Percentiles rank a stretch among this genome's conserved stretches.
Conservation (phyloP, 2,329 filamentous ascomycete species). For the Dothistroma septosporum region DNA sequence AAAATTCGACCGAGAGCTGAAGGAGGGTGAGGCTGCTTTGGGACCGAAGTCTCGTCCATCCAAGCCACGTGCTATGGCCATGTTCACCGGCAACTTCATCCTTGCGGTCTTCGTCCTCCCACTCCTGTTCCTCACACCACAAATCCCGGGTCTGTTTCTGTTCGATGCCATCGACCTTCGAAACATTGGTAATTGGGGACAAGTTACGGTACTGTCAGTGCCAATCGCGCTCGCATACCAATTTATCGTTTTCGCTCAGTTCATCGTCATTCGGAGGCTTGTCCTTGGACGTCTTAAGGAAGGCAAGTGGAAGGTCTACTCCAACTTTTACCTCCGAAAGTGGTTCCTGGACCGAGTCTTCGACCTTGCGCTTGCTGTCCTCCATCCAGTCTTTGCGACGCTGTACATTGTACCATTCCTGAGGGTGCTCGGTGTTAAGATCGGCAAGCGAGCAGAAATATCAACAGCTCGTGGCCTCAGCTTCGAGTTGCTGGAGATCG, state of each 20-base stretch:
- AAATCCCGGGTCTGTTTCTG: constrained; percentile 22
- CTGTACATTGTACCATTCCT: constrained; percentile 28
- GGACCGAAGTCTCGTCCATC: constrained; percentile 17
- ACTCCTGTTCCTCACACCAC: constrained; percentile 20
- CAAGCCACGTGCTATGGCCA: constrained; percentile 12
- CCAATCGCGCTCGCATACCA: constrained; percentile 24
- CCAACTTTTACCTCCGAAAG: constrained; percentile 22
- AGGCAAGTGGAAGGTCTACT: constrained; percentile 22
- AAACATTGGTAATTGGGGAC: constrained; percentile 17
- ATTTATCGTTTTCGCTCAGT: constrained; percentile 20
- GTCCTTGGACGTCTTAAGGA: constrained; percentile 20
- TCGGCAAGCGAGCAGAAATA: constrained; percentile 24
- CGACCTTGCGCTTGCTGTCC: constrained; percentile 24
- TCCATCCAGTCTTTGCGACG: constrained; percentile 25
- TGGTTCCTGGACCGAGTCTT: constrained; percentile 26
- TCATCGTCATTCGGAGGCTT: constrained; percentile 19
- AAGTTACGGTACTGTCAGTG: constrained; percentile 20
- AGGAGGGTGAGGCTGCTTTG: constrained; percentile 9
- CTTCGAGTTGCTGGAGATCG: constrained; percentile 25
- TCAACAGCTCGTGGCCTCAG: constrained; percentile 23
- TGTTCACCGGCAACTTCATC: constrained; percentile 16
- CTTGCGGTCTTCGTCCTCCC: constrained; percentile 18
- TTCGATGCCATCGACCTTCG: constrained; percentile 21
- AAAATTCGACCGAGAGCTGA: constrained; percentile 18
- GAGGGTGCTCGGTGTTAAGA: constrained; percentile 22